phyloP scores from a whole-genome alignment of 345 rosid genomes.

The Stellera chamaejasme region DNA sequence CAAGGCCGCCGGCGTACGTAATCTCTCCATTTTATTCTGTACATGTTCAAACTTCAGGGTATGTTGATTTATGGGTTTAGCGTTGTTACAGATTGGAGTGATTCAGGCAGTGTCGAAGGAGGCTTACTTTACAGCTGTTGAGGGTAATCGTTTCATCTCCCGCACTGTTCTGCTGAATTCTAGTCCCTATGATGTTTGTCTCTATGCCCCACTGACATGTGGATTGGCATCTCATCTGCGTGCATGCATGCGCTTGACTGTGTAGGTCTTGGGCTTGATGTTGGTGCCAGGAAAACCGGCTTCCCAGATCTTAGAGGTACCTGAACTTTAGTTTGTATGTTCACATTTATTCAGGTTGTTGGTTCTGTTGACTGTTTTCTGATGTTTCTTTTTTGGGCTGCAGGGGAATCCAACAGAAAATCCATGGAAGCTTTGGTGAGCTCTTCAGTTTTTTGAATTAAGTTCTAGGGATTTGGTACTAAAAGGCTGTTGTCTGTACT shows the following conservation, averaged over 20 bases:
- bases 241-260: neutral
- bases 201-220: neutral
- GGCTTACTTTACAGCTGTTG: constrained; percentile 56
- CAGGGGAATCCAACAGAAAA: constrained; percentile 68
- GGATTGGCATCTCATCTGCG: neutral
- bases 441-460: no score
- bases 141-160: constrained; percentile 24
- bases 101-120: constrained; percentile 73
- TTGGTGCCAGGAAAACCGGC: constrained; percentile 32
- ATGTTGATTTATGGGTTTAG: neutral
- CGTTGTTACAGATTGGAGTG: constrained; percentile 62
- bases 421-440: constrained; percentile 79
- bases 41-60: neutral
- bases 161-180: neutral
- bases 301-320: constrained; percentile 64
- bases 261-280: constrained; percentile 43
- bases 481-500: neutral
- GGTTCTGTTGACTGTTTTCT: no score
- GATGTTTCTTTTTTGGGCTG: constrained; percentile 4
- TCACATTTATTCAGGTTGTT: no score
- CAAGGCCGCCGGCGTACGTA: constrained; percentile 72
- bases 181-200: neutral
- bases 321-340: neutral
- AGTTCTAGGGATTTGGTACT: no score
- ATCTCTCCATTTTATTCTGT: neutral